Base-by-base conservation (phyloP, 1,139 yeast genomes). In the Geotrichum phurueaensis region DNA sequence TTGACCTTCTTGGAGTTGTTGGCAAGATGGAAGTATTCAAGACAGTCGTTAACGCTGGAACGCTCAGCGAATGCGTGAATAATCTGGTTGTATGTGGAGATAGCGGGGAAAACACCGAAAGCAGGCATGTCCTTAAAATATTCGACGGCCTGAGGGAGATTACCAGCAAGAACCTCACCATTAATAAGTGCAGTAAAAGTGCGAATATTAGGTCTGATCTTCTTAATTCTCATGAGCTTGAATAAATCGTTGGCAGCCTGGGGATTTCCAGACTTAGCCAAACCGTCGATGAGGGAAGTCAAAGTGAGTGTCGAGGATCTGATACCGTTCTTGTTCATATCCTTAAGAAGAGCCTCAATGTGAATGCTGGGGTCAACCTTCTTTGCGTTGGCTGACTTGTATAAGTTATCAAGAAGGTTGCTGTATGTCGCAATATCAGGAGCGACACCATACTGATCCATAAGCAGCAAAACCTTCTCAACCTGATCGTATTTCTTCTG, bases 391-490 rank as follows among this genome's bases (percentile, higher is more conserved):
- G 80, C 76, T 45, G 70, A 65, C 69, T 82, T 84, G 74, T 86
- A 79, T 66, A 81, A 78, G 59, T 80, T 73, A 68, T 86, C 85
- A 60, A 86, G 78, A 43, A 86, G 74, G 49, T 81, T 81, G n/a
- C 92, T 81, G 71, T 84, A 83, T 1, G 94, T 86, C 18, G 84
- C 84, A 57, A 84, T 78, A 69, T 85, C 89, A 33, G 87, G 88
- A 45, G 77, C 70, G 47, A 86, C 74, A n/a, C 77, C 73, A 47
- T 76, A 62, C 9, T 67, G 63, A 4, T 65, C 61, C 75, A 81
- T 73, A 36, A 71, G 66, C n/a, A 71, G 71, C 22, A 81, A 65
- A 27, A 78, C 60, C 9, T 68, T 65, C 22, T 67, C 65, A 5
- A 80, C 81, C 55, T 72, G 73, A 4, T 71, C 73, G 54, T 70